Conservation (phyloP, 345 rosid genomes). For the Lumnitzera littorea region DNA sequence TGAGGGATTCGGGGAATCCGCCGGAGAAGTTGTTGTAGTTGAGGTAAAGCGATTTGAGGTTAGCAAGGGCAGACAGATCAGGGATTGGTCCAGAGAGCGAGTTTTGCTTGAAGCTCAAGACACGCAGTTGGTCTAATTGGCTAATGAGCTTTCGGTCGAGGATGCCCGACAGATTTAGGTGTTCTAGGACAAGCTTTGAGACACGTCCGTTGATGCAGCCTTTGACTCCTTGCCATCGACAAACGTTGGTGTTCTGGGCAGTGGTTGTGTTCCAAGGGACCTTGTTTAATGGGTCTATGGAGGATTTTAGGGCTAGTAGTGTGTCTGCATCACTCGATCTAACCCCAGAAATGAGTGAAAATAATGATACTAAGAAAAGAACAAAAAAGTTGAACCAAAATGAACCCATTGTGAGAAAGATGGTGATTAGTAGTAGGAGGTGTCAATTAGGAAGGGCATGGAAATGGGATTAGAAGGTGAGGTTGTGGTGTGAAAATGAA, state of each 20-base stretch:
- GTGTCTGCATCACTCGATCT: conserved; percentile 62
- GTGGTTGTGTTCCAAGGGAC: conserved; percentile 46
- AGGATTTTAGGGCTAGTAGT: conserved; percentile 57
- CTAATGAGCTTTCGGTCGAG: conserved; percentile 42
- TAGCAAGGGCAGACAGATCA: conserved; percentile 48
- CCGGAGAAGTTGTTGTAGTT: conserved; percentile 70
- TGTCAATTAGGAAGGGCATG: not conserved
- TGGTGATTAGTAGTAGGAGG: not conserved
- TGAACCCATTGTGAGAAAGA: not conserved
- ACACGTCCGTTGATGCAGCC: conserved; percentile 73
- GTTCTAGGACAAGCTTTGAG: conserved; percentile 73
- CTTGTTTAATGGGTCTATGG: conserved; percentile 49
- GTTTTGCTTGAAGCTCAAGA: conserved; percentile 81
- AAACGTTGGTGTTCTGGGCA: conserved; percentile 23
- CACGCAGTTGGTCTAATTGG: conserved; percentile 76
- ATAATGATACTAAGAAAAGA: conserved; percentile 13
- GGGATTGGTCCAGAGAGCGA: conserved; percentile 74
- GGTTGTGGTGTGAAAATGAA: not conserved
- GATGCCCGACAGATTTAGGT: conserved; percentile 54
- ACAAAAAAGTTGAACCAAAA: conserved; percentile 1
- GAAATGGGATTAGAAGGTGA: not conserved
- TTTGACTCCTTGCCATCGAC: conserved; percentile 74
- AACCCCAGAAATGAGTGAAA: conserved; percentile 31
- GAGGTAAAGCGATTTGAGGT: conserved; percentile 77
- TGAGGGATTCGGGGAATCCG: conserved; percentile 52